These are phyloP conservation scores for Volutella citrinella DNA, from an alignment of 2,329 filamentous ascomycete species.

Conservation along the genomic window DNA sequence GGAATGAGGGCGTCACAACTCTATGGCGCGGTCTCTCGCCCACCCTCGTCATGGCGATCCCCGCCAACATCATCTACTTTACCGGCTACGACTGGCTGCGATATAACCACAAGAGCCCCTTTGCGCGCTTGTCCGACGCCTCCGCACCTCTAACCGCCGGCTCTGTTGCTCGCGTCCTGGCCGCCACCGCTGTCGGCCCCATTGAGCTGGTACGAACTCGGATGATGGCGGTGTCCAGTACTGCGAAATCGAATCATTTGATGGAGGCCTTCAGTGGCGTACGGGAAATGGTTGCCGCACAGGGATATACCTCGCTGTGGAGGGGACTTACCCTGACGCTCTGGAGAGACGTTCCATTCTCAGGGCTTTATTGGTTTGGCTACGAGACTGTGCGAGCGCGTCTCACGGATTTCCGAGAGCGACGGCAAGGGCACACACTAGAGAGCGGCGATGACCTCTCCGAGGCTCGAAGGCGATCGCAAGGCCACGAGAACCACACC, in stretches of 20 bases:
- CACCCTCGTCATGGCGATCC: slow-evolving; percentile 89
- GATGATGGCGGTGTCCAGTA: slow-evolving; percentile 72
- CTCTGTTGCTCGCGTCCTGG: slow-evolving; percentile 71
- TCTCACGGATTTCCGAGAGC: slow-evolving; percentile 66
- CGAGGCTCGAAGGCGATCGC: slow-evolving; percentile 50
- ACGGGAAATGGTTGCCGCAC: slow-evolving; percentile 70
- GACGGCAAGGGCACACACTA: slow-evolving; percentile 40
- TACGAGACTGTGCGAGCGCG: slow-evolving; percentile 79
- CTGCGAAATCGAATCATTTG: slow-evolving; percentile 65
- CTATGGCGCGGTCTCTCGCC: slow-evolving; percentile 94
- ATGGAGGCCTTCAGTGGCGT: slow-evolving; percentile 74
- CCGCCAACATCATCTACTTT: slow-evolving; percentile 97
- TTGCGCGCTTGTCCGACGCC: slow-evolving; percentile 62
- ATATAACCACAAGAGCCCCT: slow-evolving; percentile 68
- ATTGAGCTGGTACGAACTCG: slow-evolving; percentile 93
- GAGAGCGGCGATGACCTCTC: slow-evolving; percentile 33
- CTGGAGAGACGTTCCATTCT: slow-evolving; percentile 97
- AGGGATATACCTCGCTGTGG: slow-evolving; percentile 85
- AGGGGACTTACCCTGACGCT: slow-evolving; percentile 84
- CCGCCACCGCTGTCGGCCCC: slow-evolving; percentile 80
- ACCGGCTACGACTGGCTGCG: slow-evolving; percentile 96
- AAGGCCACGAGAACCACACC: slow-evolving; percentile 66
- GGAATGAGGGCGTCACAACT: slow-evolving; percentile 82
- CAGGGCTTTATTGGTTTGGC: slow-evolving; percentile 96
- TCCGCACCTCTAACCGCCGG: slow-evolving; percentile 81